These are phyloP conservation scores for Cercospora zeina DNA, from an alignment of 2,329 filamentous ascomycete species.

Conservation along the genomic window DNA sequence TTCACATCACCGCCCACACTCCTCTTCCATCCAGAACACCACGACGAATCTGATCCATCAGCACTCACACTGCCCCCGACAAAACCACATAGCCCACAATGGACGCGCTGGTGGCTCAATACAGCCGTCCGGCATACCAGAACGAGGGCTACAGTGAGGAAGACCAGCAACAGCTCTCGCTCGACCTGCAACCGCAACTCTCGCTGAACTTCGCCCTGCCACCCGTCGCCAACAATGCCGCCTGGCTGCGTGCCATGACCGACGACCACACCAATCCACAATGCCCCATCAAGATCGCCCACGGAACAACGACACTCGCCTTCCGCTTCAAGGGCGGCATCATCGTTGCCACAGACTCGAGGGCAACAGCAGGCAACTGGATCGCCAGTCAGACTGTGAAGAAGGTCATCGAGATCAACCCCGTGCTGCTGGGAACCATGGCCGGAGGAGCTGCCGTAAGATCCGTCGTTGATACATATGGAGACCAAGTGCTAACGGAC, in stretches of 20 bases:
- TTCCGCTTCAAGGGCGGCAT: slow-evolving; percentile 99
- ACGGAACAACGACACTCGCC: slow-evolving; percentile 95
- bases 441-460: slow-evolving; percentile 88
- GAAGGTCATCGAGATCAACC: slow-evolving; percentile 99
- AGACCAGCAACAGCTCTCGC: slow-evolving; percentile 62
- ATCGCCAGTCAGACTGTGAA: slow-evolving; percentile 99
- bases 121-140: slow-evolving; percentile 75
- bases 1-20: slow-evolving; percentile 10
- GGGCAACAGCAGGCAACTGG: slow-evolving; percentile 97
- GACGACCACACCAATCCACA: slow-evolving; percentile 96
- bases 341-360: slow-evolving; percentile 95
- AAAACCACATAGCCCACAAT: slow-evolving; percentile 53
- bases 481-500: slow-evolving; percentile 21
- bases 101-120: slow-evolving; percentile 91
- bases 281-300: slow-evolving; percentile 98
- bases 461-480: slow-evolving; percentile 21
- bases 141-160: slow-evolving; percentile 71
- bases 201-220: slow-evolving; percentile 95
- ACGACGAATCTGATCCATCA: neutral
- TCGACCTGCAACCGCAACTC: slow-evolving; percentile 69
- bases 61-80: neutral
- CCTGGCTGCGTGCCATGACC: slow-evolving; percentile 94
- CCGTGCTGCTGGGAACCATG: slow-evolving; percentile 91
- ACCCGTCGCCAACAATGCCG: slow-evolving; percentile 82
- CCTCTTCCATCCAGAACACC: neutral